Conservation (phyloP, 257 asterid species). For the Cruciata laevipes region DNA sequence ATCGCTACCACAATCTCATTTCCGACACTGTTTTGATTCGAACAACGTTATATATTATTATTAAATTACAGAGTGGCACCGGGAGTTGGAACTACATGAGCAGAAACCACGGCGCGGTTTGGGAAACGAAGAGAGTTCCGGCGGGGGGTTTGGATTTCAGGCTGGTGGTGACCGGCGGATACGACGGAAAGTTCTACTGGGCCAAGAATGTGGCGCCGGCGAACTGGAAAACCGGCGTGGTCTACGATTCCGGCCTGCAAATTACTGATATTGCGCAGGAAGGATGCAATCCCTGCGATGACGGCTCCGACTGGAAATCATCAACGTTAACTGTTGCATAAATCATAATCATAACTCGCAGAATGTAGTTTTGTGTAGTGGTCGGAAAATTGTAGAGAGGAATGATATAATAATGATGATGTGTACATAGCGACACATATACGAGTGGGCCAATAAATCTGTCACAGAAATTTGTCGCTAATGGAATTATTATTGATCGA, state of each 20-base stretch:
- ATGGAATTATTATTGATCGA: background rate
- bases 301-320: background rate
- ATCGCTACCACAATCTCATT: too few relatives aligned
- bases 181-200: constrained; percentile 67
- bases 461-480: background rate
- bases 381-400: too few relatives aligned
- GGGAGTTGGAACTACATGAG: constrained; percentile 56
- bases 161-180: constrained; percentile 65
- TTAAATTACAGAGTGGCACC: constrained; percentile 23
- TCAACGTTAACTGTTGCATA: background rate
- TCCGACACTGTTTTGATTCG: too few relatives aligned
- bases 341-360: background rate
- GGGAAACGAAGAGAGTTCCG: constrained; percentile 79
- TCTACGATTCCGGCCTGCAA: constrained; percentile 61
- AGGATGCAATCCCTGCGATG: constrained; percentile 56
- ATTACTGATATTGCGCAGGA: constrained; percentile 72
- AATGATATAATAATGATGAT: too few relatives aligned
- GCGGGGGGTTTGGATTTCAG: constrained; percentile 61
- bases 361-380: background rate
- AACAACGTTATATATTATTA: too few relatives aligned
- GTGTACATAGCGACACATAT: background rate
- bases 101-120: constrained; percentile 60
- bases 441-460: background rate
- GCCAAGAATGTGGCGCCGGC: constrained; percentile 58
- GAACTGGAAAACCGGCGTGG: constrained; percentile 44